These are phyloP conservation scores for Phytophthora sp. DNA, from an alignment of 352 stramenopile species.

Conservation along the genomic window DNA sequence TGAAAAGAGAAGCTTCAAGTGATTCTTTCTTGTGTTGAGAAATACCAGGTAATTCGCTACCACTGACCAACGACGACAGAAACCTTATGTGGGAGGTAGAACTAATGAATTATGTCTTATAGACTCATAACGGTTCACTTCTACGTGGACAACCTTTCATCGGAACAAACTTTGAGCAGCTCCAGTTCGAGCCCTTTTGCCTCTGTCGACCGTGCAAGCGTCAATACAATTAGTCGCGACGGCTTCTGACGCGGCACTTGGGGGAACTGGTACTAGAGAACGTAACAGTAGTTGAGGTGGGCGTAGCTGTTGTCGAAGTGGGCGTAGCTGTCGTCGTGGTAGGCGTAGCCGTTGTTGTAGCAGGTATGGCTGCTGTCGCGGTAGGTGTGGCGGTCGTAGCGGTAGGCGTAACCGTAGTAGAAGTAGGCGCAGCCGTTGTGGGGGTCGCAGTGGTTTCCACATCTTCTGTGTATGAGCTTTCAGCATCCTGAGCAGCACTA, in stretches of 20 bases:
- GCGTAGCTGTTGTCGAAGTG: not conserved
- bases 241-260: slow-evolving; percentile 27
- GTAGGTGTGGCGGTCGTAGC: not conserved
- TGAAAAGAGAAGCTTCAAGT: too few species aligned
- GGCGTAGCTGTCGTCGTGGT: slow-evolving; percentile 1
- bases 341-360: not conserved
- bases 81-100: too few species aligned
- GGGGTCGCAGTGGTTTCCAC: slow-evolving; percentile 9
- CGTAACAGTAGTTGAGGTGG: not conserved
- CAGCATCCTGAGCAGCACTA: slow-evolving; percentile 4
- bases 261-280: not conserved
- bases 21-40: too few species aligned
- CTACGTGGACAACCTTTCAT: slow-evolving; percentile 9
- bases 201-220: not conserved
- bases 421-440: slow-evolving; percentile 4
- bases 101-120: too few species aligned
- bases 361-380: not conserved
- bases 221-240: slow-evolving; percentile 14
- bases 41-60: too few species aligned
- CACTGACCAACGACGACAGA: too few species aligned
- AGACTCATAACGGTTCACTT: slow-evolving; percentile 13
- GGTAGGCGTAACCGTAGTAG: slow-evolving; percentile 5
- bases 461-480: slow-evolving; percentile 8
- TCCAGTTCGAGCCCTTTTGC: not conserved
- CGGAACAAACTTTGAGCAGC: slow-evolving; percentile 6